Evolutionary conservation across 179 eudicot species (phyloP).

Genomic region (Camellia oleifera): DNA sequence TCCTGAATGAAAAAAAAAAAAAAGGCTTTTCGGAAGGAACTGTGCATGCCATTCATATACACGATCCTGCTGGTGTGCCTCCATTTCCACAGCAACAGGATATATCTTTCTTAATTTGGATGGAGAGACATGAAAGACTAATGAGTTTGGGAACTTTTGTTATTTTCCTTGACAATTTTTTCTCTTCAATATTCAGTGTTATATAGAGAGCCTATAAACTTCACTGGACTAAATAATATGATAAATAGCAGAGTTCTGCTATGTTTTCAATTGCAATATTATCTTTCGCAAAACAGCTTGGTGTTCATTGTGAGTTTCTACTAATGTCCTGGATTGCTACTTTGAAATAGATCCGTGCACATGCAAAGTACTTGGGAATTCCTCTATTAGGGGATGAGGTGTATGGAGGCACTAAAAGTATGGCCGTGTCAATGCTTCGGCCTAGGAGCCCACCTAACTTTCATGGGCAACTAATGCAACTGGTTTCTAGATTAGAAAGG

Average conservation of each 20-base stretch:
- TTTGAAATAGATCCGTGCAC: constrained; percentile 74
- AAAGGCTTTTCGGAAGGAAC: neutral
- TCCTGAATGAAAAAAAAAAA: neutral
- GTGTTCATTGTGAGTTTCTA: neutral
- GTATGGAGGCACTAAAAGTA: constrained; percentile 87
- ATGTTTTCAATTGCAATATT: neutral
- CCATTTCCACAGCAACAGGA: neutral
- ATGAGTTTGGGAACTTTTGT: neutral
- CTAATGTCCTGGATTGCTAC: constrained; percentile 10
- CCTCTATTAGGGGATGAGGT: constrained; percentile 91
- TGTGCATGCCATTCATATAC: neutral
- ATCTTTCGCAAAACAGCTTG: neutral
- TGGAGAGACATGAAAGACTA: neutral
- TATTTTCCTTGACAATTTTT: neutral
- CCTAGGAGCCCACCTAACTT: constrained; percentile 41
- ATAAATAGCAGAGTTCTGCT: neutral
- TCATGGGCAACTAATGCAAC: constrained; percentile 45
- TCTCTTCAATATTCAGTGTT: neutral
- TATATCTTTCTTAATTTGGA: neutral
- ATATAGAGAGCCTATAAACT: neutral
- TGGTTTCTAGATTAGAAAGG: constrained; percentile 63
- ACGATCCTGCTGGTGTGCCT: neutral
- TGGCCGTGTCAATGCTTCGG: constrained; percentile 72
- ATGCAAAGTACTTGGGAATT: constrained; percentile 81
- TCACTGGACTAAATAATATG: neutral